Conservation (phyloP, 2,329 filamentous ascomycete genomes). For the Talaromyces rugulosus region DNA sequence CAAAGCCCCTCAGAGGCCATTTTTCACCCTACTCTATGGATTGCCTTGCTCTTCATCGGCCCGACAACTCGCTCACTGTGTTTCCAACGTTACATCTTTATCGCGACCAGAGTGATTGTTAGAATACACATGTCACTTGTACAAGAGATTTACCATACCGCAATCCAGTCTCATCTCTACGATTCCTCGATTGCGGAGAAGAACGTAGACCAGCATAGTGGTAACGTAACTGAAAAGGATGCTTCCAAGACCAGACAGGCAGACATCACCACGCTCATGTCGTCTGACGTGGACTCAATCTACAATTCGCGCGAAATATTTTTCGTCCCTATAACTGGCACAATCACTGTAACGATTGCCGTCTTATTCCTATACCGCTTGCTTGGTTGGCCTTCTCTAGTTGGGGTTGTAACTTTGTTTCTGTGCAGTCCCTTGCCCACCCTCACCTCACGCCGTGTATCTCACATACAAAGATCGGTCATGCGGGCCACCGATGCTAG, state of each 20-base stretch:
- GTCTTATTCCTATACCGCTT: constrained; percentile 53
- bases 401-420: constrained; percentile 49
- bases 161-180: constrained; percentile 53
- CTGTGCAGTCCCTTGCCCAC: constrained; percentile 49
- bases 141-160: constrained; percentile 56
- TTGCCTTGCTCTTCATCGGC: constrained; percentile 51
- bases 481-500: constrained; percentile 54
- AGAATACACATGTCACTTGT: constrained; percentile 55
- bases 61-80: constrained; percentile 47
- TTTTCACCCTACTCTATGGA: constrained; percentile 51
- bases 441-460: constrained; percentile 49
- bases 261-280: constrained; percentile 56
- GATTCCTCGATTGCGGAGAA: constrained; percentile 31
- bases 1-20: constrained; percentile 42
- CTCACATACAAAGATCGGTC: constrained; percentile 48
- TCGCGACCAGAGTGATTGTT: constrained; percentile 53
- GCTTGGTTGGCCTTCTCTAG: constrained; percentile 53
- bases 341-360: constrained; percentile 46
- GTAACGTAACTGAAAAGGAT: constrained; percentile 18
- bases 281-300: constrained; percentile 55
- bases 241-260: constrained; percentile 41
- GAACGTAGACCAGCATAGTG: constrained; percentile 2
- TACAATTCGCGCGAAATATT: constrained; percentile 51
- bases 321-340: constrained; percentile 43
- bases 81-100: constrained; percentile 57